Percentiles rank a stretch among this genome's conserved stretches.
Conservation (phyloP, 2,329 filamentous ascomycete species). For the Arthrobotrys sinensis region DNA sequence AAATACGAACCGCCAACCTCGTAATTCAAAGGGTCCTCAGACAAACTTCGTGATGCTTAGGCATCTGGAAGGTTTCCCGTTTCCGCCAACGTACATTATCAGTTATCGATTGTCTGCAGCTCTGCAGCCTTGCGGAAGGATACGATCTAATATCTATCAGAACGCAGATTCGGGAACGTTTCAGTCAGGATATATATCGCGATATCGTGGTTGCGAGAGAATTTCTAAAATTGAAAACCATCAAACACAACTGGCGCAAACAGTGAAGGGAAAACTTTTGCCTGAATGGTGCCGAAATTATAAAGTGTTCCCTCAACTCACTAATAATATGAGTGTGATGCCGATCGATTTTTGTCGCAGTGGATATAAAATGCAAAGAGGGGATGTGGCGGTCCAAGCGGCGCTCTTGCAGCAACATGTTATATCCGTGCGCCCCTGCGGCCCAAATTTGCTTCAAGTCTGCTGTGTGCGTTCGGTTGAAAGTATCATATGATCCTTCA, state of each 20-base stretch:
- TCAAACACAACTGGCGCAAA: slow-evolving; percentile 35
- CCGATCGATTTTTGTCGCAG: slow-evolving; percentile 14
- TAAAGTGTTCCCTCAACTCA: background rate
- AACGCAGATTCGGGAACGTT: slow-evolving; percentile 17
- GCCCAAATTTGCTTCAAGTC: slow-evolving; percentile 22
- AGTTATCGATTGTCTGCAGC: slow-evolving; percentile 1
- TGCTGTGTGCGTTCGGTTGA: background rate
- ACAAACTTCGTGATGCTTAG: slow-evolving; percentile 25
- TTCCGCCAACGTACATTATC: slow-evolving; percentile 14
- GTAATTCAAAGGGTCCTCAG: slow-evolving; percentile 30
- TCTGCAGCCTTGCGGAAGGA: background rate
- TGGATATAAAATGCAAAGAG: slow-evolving; percentile 56
- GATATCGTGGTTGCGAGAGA: background rate
- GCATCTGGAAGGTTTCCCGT: slow-evolving; percentile 23
- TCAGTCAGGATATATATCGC: slow-evolving; percentile 2
- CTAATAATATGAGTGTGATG: slow-evolving; percentile 7
- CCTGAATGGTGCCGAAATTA: slow-evolving; percentile 34
- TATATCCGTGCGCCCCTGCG: slow-evolving; percentile 13
- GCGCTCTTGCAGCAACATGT: slow-evolving; percentile 37
- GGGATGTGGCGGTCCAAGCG: slow-evolving; percentile 54
- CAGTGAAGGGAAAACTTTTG: slow-evolving; percentile 34
- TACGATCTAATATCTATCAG: background rate
- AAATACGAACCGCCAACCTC: slow-evolving; percentile 45
- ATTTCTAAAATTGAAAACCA: slow-evolving; percentile 19
- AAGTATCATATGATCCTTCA: slow-evolving; percentile 46